Evolutionary conservation across 305 asterid genomes (phyloP).

Genomic region (Solanum chacoense): DNA sequence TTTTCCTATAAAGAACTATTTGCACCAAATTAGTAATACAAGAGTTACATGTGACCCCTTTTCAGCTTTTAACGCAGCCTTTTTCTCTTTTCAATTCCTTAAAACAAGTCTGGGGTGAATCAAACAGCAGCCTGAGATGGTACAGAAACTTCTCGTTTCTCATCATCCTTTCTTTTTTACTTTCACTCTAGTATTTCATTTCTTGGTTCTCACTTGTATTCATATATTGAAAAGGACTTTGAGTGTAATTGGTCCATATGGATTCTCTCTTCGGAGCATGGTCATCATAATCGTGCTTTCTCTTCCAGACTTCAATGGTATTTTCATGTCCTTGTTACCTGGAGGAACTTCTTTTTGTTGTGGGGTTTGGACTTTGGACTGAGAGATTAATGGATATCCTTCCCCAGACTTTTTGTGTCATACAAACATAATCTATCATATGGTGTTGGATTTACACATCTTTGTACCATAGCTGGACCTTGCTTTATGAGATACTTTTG

Average conservation of each 20-base stretch:
- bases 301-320: neutral
- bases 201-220: neutral
- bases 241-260: neutral
- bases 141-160: neutral
- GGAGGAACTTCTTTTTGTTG: neutral
- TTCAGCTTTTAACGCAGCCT: neutral
- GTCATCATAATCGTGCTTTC: neutral
- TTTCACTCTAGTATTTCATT: neutral
- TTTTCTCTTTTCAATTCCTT: neutral
- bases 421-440: neutral
- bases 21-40: neutral
- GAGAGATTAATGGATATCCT: neutral
- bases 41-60: neutral
- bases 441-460: neutral
- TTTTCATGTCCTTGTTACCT: neutral
- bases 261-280: neutral
- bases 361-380: neutral
- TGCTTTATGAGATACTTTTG: neutral
- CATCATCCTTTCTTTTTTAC: neutral
- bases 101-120: neutral
- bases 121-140: neutral
- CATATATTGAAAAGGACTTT: neutral
- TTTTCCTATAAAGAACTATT: neutral
- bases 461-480: neutral
- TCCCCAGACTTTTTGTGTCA: neutral